Percentiles rank a stretch among this genome's conserved stretches.
phyloP scores from a whole-genome alignment of 1,139 yeast genomes.

The Candida smagusa region DNA sequence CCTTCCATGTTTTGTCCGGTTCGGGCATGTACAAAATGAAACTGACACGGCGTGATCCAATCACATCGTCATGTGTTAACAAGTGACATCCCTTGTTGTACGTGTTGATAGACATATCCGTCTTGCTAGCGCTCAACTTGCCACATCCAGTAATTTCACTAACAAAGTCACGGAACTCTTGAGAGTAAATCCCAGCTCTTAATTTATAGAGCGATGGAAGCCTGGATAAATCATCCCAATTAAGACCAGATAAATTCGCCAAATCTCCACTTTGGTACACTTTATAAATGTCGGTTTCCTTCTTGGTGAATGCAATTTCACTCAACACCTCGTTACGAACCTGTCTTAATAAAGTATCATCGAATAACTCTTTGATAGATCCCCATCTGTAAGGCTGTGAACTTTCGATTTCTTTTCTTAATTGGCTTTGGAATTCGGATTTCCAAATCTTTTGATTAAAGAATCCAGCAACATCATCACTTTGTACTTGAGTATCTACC shows the following conservation, averaged over 20 bases:
- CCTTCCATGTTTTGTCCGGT: constrained; percentile 84
- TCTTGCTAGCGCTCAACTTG: constrained; percentile 79
- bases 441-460: constrained; percentile 59
- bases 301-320: constrained; percentile 85
- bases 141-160: constrained; percentile 87
- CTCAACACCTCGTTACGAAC: constrained; percentile 82
- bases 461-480: constrained; percentile 40
- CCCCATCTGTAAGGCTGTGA: constrained; percentile 91
- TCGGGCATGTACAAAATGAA: constrained; percentile 91
- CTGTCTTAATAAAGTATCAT: constrained; percentile 70
- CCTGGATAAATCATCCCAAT: constrained; percentile 69
- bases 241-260: constrained; percentile 85
- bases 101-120: constrained; percentile 89
- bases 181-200: constrained; percentile 83
- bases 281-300: constrained; percentile 95
- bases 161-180: constrained; percentile 77
- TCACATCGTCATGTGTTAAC: constrained; percentile 94
- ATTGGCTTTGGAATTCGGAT: constrained; percentile 33
- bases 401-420: constrained; percentile 40
- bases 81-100: constrained; percentile 93
- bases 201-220: constrained; percentile 73
- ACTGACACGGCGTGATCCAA: constrained; percentile 90
- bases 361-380: constrained; percentile 65
- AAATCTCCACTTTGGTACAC: constrained; percentile 94
- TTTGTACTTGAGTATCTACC: constrained; percentile 4